Conservation (phyloP, 164 flowering plant species). For the Aristolochia californica region DNA sequence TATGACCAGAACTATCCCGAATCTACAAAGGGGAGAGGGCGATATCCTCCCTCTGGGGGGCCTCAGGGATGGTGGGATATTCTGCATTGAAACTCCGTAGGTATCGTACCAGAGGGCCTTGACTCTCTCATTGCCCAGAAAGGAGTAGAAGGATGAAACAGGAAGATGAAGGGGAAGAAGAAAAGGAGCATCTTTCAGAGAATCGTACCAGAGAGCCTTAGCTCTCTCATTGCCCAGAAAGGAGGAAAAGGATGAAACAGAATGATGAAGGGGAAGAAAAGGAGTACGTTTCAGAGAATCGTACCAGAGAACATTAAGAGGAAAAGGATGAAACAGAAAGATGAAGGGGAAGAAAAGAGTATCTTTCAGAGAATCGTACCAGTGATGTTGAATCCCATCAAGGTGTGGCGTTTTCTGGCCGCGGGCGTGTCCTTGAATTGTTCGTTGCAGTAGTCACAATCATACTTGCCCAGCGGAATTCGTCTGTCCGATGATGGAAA, state of each 20-base stretch:
- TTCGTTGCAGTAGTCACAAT: slow-evolving; percentile 96
- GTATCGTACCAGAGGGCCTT: too few relatives aligned
- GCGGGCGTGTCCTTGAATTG: slow-evolving; percentile 70
- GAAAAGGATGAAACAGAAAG: neutral
- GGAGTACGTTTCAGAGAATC: slow-evolving; percentile 8
- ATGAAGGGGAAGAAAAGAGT: neutral
- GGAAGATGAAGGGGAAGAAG: neutral
- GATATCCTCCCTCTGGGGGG: slow-evolving; percentile 93
- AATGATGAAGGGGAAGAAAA: neutral
- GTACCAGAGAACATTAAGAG: too few relatives aligned
- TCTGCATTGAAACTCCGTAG: slow-evolving; percentile 47
- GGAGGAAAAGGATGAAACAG: neutral
- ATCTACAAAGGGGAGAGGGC: slow-evolving; percentile 58
- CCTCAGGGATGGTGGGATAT: slow-evolving; percentile 76
- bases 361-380: slow-evolving; percentile 2
- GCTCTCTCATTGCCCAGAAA: too few relatives aligned
- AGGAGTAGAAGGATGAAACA: neutral
- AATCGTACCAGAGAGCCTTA: too few relatives aligned
- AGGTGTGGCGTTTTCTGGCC: slow-evolving; percentile 79
- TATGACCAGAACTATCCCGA: slow-evolving; percentile 50
- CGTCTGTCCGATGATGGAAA: neutral
- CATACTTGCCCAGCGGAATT: slow-evolving; percentile 66
- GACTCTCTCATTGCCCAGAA: too few relatives aligned
- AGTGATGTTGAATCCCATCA: slow-evolving; percentile 59
- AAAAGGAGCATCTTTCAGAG: slow-evolving; percentile 1